Evolutionary conservation across 1,284 basidiomycete genomes (phyloP).

Genomic region (Ceratobasidium sp.): DNA sequence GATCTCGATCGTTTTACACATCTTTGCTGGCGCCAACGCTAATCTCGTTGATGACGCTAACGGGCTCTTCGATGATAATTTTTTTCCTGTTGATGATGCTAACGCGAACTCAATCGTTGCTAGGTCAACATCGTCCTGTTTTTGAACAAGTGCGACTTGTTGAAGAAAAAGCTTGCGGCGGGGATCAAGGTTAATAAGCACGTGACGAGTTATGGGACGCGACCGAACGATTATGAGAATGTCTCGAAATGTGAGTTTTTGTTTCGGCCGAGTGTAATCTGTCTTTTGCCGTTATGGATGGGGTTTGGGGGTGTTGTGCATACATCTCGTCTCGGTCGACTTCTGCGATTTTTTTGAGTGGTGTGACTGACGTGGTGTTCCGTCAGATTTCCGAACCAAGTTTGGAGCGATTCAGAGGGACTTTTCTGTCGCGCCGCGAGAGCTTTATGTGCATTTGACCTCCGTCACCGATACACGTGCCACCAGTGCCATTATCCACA

Average conservation of each 20-base stretch:
- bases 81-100: no score
- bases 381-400: slow-evolving; percentile 77
- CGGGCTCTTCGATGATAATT: no score
- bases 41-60: no score
- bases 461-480: slow-evolving; percentile 73
- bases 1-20: no score
- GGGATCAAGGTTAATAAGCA: slow-evolving; percentile 77
- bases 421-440: slow-evolving; percentile 71
- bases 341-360: no score
- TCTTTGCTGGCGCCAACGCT: no score
- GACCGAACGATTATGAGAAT: slow-evolving; percentile 74
- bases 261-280: no score
- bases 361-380: no score
- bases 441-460: slow-evolving; percentile 75
- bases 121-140: slow-evolving; percentile 58
- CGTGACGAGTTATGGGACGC: slow-evolving; percentile 75
- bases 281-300: no score
- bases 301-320: no score
- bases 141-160: slow-evolving; percentile 81
- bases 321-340: no score
- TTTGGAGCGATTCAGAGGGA: slow-evolving; percentile 77
- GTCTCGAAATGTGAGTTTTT: slow-evolving; percentile 36
- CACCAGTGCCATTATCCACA: slow-evolving; percentile 62
- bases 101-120: slow-evolving; percentile 38
- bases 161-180: slow-evolving; percentile 77